A percentile compares a stretch with the other conserved stretches of the same genome.
These are phyloP conservation scores for Arthrobotrys sinensis DNA, from an alignment of 2,329 filamentous ascomycete species.

Conservation along the genomic window DNA sequence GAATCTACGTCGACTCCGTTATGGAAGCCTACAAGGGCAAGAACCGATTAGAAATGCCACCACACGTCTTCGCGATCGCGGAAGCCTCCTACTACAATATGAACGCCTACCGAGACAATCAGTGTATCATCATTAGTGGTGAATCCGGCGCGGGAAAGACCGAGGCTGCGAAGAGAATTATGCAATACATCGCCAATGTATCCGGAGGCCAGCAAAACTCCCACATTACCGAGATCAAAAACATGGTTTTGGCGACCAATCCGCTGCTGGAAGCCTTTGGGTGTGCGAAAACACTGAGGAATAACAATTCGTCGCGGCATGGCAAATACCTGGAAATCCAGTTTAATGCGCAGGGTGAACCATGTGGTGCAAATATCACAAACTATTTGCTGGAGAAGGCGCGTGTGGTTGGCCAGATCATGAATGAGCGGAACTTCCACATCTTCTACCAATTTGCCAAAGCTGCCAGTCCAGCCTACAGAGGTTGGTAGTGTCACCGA, in stretches of 20 bases:
- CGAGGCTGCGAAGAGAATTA: slow-evolving; percentile 99
- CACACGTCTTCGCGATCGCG: slow-evolving; percentile 97
- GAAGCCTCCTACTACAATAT: slow-evolving; percentile 88
- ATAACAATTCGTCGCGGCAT: slow-evolving; percentile 98
- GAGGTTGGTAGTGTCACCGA: slow-evolving; percentile 81
- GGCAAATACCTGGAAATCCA: slow-evolving; percentile 99
- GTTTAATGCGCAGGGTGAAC: slow-evolving; percentile 95
- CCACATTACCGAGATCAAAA: slow-evolving; percentile 96
- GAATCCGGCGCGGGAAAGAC: slow-evolving; percentile 99
- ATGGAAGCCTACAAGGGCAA: slow-evolving; percentile 98
- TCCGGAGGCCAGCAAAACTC: slow-evolving; percentile 82
- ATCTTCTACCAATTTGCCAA: slow-evolving; percentile 98
- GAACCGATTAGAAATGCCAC: slow-evolving; percentile 94
- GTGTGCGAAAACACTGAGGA: slow-evolving; percentile 98
- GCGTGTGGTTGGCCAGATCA: slow-evolving; percentile 95
- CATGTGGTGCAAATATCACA: slow-evolving; percentile 96
- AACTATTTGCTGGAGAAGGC: slow-evolving; percentile 96
- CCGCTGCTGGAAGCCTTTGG: slow-evolving; percentile 99
- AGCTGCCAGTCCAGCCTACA: slow-evolving; percentile 86
- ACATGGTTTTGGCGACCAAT: slow-evolving; percentile 97
- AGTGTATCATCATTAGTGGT: slow-evolving; percentile 97
- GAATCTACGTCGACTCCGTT: slow-evolving; percentile 99
- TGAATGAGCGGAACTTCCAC: slow-evolving; percentile 99
- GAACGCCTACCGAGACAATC: slow-evolving; percentile 94
- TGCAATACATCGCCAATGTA: slow-evolving; percentile 98